Evolutionary conservation across 2,329 filamentous ascomycete species (phyloP).

Genomic region (Allantophomopsis cytisporea): DNA sequence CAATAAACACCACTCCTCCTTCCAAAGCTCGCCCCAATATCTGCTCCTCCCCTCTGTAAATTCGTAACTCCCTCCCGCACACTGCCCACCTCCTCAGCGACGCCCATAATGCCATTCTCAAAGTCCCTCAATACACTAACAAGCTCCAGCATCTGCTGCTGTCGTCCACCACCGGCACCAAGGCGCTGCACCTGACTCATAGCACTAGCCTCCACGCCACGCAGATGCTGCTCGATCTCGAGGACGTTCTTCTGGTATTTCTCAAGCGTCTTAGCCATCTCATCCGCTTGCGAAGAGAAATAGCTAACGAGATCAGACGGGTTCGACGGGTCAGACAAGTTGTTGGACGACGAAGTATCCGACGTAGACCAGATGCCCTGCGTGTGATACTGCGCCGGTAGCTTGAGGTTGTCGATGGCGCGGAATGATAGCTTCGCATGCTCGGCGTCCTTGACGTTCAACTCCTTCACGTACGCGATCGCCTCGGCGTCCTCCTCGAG

Average conservation of each 20-base stretch:
- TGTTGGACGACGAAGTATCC: slow-evolving; percentile 23
- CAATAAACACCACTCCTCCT: slow-evolving; percentile 14
- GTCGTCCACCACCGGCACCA: slow-evolving; percentile 22
- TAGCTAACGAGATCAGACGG: slow-evolving; percentile 47
- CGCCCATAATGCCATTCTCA: slow-evolving; percentile 48
- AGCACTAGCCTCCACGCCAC: slow-evolving; percentile 46
- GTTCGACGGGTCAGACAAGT: slow-evolving; percentile 21
- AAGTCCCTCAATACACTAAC: slow-evolving; percentile 49
- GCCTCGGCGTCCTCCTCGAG: slow-evolving; percentile 48
- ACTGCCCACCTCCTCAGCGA: slow-evolving; percentile 44
- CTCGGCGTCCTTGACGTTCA: slow-evolving; percentile 50
- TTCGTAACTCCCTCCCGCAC: slow-evolving; percentile 47
- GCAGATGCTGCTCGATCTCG: slow-evolving; percentile 52
- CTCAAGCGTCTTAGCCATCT: slow-evolving; percentile 42
- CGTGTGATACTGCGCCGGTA: slow-evolving; percentile 43
- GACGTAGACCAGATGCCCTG: slow-evolving; percentile 26
- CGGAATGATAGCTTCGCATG: slow-evolving; percentile 62
- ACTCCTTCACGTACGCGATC: slow-evolving; percentile 39
- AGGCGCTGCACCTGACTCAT: slow-evolving; percentile 46
- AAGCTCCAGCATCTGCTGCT: slow-evolving; percentile 35
- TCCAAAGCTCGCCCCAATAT: slow-evolving; percentile 3
- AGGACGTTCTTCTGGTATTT: slow-evolving; percentile 43
- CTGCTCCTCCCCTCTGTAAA: slow-evolving; percentile 22
- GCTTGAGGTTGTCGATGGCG: slow-evolving; percentile 59
- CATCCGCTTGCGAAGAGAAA: slow-evolving; percentile 48